These are phyloP conservation scores for Acer campestre DNA, from an alignment of 345 rosid genomes.

Conservation along the genomic window DNA sequence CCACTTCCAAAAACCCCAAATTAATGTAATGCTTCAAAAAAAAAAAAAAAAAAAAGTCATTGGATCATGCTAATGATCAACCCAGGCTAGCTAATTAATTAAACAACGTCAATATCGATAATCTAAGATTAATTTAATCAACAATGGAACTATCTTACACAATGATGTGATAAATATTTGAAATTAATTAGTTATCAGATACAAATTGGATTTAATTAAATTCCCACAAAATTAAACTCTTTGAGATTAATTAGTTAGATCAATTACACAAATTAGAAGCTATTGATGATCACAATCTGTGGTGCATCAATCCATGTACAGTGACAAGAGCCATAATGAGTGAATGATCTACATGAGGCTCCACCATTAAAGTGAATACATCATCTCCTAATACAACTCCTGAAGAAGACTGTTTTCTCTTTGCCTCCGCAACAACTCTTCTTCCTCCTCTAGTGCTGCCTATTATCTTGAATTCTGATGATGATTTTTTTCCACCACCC, in stretches of 20 bases:
- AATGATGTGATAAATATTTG: neutral
- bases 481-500: constrained; percentile 9
- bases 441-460: constrained; percentile 20
- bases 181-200: no score
- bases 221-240: neutral
- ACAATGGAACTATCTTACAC: neutral
- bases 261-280: neutral
- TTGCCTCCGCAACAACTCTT: constrained; percentile 43
- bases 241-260: neutral
- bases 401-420: constrained; percentile 33
- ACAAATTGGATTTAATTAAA: neutral
- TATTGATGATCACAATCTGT: constrained; percentile 21
- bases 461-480: constrained; percentile 32
- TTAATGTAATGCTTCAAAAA: no score
- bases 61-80: no score
- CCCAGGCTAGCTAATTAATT: no score
- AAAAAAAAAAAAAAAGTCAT: no score
- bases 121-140: no score
- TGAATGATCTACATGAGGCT: constrained; percentile 34
- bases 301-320: constrained; percentile 39
- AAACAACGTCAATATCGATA: neutral
- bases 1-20: no score
- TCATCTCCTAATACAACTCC: constrained; percentile 45
- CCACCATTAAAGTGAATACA: constrained; percentile 43
- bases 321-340: constrained; percentile 38